These are phyloP conservation scores for Neurospora tetrasperma DNA, from an alignment of 495 filamentous ascomycete genomes.

Conservation along the genomic window DNA sequence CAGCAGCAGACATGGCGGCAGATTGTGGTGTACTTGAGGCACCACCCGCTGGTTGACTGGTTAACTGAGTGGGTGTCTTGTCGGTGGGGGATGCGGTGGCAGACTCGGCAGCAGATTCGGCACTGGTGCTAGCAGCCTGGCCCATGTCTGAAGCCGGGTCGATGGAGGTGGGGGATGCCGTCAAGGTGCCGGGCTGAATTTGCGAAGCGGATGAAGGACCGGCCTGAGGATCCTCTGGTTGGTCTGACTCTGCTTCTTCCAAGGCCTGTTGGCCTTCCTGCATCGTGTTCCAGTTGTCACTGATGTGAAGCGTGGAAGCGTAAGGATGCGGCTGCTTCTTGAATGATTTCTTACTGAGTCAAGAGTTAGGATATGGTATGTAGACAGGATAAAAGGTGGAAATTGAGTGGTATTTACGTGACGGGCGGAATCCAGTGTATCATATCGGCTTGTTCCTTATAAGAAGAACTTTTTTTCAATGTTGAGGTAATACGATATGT, in stretches of 20 bases:
- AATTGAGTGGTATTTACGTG: neutral
- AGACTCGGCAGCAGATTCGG: neutral
- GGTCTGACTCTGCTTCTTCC: neutral
- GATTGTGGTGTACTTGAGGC: neutral
- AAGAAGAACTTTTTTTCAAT: neutral
- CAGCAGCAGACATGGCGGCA: neutral
- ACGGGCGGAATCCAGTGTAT: neutral
- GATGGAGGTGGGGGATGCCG: constrained; percentile 12
- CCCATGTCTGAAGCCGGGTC: constrained; percentile 1
- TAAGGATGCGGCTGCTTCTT: neutral
- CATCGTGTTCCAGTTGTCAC: neutral
- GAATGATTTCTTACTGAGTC: neutral
- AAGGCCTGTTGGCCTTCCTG: constrained; percentile 1
- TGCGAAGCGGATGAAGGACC: neutral
- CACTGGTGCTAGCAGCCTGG: neutral
- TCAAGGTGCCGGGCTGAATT: constrained; percentile 1
- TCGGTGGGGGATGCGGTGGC: neutral
- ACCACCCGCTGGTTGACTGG: neutral
- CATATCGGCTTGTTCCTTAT: neutral
- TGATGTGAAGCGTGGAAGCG: neutral
- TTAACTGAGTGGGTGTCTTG: neutral
- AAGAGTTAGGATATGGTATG: neutral
- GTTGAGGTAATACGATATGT: neutral
- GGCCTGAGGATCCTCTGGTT: neutral
- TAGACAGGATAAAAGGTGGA: neutral